Conservation (phyloP, 768 basidiomycete genomes). For the Agaricus subrufescens region DNA sequence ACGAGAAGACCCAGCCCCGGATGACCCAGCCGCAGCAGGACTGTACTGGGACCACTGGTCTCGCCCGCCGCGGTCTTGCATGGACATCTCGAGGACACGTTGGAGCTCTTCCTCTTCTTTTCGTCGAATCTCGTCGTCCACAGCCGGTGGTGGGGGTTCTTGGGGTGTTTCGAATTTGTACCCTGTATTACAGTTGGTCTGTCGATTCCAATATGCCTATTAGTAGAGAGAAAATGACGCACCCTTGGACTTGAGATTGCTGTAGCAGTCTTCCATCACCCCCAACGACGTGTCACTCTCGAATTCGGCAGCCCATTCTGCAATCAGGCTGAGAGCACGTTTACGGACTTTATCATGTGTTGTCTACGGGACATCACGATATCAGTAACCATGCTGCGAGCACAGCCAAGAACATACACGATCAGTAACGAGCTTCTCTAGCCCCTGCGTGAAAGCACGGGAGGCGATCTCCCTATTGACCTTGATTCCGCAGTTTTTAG, state of each 20-base stretch:
- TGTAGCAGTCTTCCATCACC: conserved; percentile 88
- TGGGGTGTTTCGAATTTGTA: conserved; percentile 63
- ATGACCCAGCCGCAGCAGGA: conserved; percentile 23
- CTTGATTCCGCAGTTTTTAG: conserved; percentile 83
- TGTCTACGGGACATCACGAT: conserved; percentile 42
- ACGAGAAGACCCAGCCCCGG: conserved; percentile 13
- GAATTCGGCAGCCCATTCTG: conserved; percentile 83
- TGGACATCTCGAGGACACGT: conserved; percentile 88
- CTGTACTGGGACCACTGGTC: conserved; percentile 45
- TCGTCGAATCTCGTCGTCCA: conserved; percentile 76
- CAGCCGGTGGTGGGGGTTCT: conserved; percentile 62
- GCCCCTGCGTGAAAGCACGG: conserved; percentile 82
- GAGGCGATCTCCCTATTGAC: conserved; percentile 86
- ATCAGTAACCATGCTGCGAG: conserved; percentile 2
- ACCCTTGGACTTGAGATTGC: conserved; percentile 81
- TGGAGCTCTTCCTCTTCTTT: conserved; percentile 94
- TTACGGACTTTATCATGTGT: conserved; percentile 89
- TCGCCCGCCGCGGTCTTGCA: conserved; percentile 86
- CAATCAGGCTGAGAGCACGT: conserved; percentile 66
- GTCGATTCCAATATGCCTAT: not conserved
- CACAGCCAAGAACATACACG: conserved; percentile 46
- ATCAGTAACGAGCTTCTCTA: conserved; percentile 86
- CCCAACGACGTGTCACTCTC: conserved; percentile 75
- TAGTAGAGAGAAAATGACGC: not conserved
- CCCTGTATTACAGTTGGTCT: conserved; percentile 32